Conservation (phyloP, 2,329 filamentous ascomycete species). For the Colletotrichum sp. region DNA sequence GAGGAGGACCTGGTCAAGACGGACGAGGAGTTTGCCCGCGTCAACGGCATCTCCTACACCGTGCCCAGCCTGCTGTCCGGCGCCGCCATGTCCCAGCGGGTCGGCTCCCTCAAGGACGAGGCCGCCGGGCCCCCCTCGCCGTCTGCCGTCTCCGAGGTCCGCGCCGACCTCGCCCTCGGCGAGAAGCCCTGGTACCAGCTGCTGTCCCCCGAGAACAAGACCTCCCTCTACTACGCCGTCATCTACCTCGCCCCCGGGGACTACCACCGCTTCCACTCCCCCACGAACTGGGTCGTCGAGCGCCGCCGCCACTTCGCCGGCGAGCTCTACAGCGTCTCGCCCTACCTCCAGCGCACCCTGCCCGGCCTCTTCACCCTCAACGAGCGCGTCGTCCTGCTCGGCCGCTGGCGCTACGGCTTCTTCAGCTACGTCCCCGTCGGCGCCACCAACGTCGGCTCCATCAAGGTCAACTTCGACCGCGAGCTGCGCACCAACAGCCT, state of each 20-base stretch:
- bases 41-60: slow-evolving; percentile 96
- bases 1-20: slow-evolving; percentile 73
- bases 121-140: slow-evolving; percentile 68
- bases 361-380: slow-evolving; percentile 96
- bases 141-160: slow-evolving; percentile 81
- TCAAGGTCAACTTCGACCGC: slow-evolving; percentile 95
- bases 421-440: slow-evolving; percentile 96
- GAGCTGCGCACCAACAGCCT: slow-evolving; percentile 94
- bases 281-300: slow-evolving; percentile 93
- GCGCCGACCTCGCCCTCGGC: slow-evolving; percentile 80
- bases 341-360: slow-evolving; percentile 90
- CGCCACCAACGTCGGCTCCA: slow-evolving; percentile 96
- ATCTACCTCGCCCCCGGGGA: slow-evolving; percentile 97
- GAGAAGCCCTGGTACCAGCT: slow-evolving; percentile 74
- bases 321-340: slow-evolving; percentile 93
- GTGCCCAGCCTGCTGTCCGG: slow-evolving; percentile 88
- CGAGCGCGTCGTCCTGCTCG: slow-evolving; percentile 91
- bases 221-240: slow-evolving; percentile 88
- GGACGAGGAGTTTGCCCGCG: slow-evolving; percentile 89
- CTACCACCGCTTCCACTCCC: slow-evolving; percentile 98
- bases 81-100: slow-evolving; percentile 47
- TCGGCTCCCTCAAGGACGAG: slow-evolving; percentile 71
- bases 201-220: slow-evolving; percentile 66
- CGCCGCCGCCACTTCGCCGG: slow-evolving; percentile 96
- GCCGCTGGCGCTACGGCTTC: slow-evolving; percentile 96